Evolutionary conservation across 306 rosid species (phyloP).

Genomic region (Citrullus amarus): DNA sequence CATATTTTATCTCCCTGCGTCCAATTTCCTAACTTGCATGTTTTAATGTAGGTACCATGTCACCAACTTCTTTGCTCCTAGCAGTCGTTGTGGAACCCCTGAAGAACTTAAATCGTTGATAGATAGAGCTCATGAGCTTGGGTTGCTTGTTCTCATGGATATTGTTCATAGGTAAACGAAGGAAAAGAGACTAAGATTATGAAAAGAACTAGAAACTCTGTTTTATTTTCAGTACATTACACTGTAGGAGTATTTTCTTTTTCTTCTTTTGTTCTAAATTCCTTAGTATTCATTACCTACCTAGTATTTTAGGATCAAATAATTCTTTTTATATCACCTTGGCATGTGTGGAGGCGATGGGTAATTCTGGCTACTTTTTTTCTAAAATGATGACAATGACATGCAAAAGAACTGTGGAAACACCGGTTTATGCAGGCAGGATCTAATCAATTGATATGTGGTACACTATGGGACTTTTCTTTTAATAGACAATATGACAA

Average conservation of each 20-base stretch:
- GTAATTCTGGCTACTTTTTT: not conserved
- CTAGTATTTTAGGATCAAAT: not conserved
- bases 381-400: not conserved
- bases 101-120: constrained; percentile 88
- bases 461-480: not conserved
- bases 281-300: not conserved
- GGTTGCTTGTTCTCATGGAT: constrained; percentile 95
- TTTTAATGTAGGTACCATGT: constrained; percentile 72
- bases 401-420: not conserved
- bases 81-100: constrained; percentile 96
- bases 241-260: not conserved
- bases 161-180: constrained; percentile 86
- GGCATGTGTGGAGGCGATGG: not conserved
- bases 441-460: not conserved
- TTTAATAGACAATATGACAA: not conserved
- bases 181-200: not conserved
- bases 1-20: not conserved
- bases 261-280: not conserved
- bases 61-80: constrained; percentile 96
- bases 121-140: constrained; percentile 93
- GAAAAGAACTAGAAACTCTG: not conserved
- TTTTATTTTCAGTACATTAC: not conserved
- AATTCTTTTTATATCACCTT: not conserved
- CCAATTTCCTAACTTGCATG: not conserved
- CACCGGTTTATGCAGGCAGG: not conserved